Conservation (phyloP, 768 basidiomycete species). For the Leucocoprinus leucothites region DNA sequence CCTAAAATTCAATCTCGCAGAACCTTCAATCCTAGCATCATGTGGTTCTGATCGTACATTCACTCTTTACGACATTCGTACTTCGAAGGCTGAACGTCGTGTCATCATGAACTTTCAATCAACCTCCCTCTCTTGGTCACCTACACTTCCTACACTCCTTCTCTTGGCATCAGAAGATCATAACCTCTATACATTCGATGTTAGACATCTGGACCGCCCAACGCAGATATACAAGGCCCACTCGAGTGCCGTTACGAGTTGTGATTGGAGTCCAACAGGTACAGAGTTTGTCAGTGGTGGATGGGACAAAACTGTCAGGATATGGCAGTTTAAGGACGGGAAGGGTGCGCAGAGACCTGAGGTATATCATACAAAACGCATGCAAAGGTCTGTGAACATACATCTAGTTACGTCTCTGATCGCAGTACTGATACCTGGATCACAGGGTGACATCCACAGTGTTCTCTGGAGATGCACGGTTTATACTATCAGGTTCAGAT, state of each 20-base stretch:
- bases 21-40: constrained; percentile 92
- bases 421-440: background rate
- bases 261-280: constrained; percentile 97
- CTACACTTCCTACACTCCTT: constrained; percentile 87
- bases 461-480: constrained; percentile 89
- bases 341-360: constrained; percentile 46
- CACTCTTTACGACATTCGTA: constrained; percentile 93
- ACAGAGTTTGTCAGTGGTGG: constrained; percentile 94
- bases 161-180: constrained; percentile 98
- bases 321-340: constrained; percentile 54
- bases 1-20: constrained; percentile 91
- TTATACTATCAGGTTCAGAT: constrained; percentile 87
- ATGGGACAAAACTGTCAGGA: constrained; percentile 91
- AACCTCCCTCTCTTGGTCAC: constrained; percentile 93
- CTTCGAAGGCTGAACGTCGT: constrained; percentile 91
- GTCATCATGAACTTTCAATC: constrained; percentile 93
- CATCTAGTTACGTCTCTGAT: constrained; percentile 4
- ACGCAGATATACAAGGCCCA: constrained; percentile 97
- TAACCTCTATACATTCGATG: constrained; percentile 97
- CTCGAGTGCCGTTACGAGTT: constrained; percentile 93
- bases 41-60: constrained; percentile 95
- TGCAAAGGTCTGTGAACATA: constrained; percentile 73
- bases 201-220: constrained; percentile 76
- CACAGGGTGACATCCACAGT: constrained; percentile 81
- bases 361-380: constrained; percentile 97